Evolutionary conservation across 2,329 filamentous ascomycete species (phyloP), one percentile per base, ranked within the genome.

Genomic region (Teratosphaeria zuluensis): DNA sequence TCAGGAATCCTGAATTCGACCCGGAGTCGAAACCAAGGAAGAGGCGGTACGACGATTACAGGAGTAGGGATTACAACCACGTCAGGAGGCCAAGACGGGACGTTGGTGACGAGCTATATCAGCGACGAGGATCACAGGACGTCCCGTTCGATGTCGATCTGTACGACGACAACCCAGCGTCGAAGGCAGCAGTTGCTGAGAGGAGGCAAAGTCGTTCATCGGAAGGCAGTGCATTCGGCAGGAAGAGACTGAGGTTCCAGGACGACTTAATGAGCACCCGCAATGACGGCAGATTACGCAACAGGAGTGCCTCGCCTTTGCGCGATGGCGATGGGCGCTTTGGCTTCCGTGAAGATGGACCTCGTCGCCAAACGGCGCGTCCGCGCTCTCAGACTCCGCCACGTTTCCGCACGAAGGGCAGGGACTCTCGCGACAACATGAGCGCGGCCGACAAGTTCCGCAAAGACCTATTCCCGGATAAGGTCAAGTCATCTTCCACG

Each of bases 1-100:
- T 96, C 38, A 81, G 94, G 68, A 89, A 97, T 66, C 92, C 92
- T 1, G 89, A 96, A 66, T 85, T 91, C 70, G 92, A 96, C 68
- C 90, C 88, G 2, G 85, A 86, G 65, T 90, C 89, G 62, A 81
- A 85, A 60, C 59, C 76, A 51, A 71, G 73, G 24, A 53, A 56
- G 51, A 46, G 56, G 11, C 46, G 56, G 21, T 56, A 61, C 6
- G 55, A 58, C 19, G 55, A 56, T 35, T 65, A 62, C 48, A 56
- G 62, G 38, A 56, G 53, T n/a, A 53, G 60, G 8, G 59, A 62
- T 30, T 62, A 62, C 21, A 70, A 72, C 71, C 31, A 53, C 12
- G 86, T 69, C 83, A 85, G 63, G 84, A 86, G 63, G 64, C 46
- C 59, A 30, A 79, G 84, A 28, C 33, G 38, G 83, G 81, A 71